Evolutionary conservation across 2,329 filamentous ascomycete species (phyloP), one percentile per base, ranked within the genome.

Genomic region (Fusarium domesticum): DNA sequence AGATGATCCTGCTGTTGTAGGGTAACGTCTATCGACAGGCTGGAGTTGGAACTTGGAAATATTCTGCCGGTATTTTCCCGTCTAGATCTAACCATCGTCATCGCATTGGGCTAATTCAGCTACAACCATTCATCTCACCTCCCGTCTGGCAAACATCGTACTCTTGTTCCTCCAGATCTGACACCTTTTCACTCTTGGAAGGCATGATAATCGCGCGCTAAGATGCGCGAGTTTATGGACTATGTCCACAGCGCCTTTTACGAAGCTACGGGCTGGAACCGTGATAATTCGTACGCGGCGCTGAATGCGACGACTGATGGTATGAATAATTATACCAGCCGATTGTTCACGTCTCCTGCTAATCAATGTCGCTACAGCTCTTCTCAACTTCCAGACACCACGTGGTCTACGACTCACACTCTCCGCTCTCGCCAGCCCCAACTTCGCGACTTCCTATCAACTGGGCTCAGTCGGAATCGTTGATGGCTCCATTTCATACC

Each of bases 211-310:
- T 43, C 35, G 43, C 39, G 45, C 50, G 54, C 50, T 62, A 62
- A 71, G 42, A 96, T 96, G 91, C 84, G 93, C 73, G 86, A 91
- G 71, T 96, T 96, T 75, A 95, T 96, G 89, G 90, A 95, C 71
- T 92, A 95, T 74, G 85, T 96, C 73, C 89, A 95, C 71, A 80
- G 86, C 71, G 87, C 89, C 61, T 96, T 96, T 72, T 88, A 89
- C 67, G 78, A 87, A 65, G 85, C 87, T 44, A 91, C 90, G 35
- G 80, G 85, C 66, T 96, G 91, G 91, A 87, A 91, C 64, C 78
- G 83, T 62, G 89, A 96, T 74, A 96, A 95, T 69, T 93, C 88
- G 48, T 96, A 96, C 71, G 84, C 88, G 57, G 82, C 85, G 54
- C 75, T 96, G 61, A 96, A 90, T 58, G 83, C 85, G 45, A 95